These are phyloP conservation scores for Oidium heveae DNA, from an alignment of 2,329 filamentous ascomycete species.

Conservation along the genomic window DNA sequence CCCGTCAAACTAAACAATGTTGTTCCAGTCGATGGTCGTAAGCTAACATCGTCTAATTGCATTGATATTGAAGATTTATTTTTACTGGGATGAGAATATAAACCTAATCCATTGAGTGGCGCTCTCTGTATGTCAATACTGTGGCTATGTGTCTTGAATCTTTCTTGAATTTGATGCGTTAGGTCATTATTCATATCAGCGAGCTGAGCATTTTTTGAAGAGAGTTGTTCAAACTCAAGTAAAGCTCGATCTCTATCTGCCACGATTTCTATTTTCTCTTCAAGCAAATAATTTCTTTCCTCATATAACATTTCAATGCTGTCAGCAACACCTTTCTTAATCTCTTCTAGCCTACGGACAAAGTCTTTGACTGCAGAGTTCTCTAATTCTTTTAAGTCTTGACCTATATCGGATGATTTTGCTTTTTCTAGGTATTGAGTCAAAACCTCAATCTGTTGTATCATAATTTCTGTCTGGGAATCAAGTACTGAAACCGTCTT, in stretches of 20 bases:
- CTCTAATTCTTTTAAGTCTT: conserved; percentile 64
- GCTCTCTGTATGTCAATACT: conserved; percentile 19
- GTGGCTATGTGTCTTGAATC: conserved; percentile 58
- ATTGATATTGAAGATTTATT: conserved; percentile 18
- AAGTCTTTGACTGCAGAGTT: conserved; percentile 80
- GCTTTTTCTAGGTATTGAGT: conserved; percentile 70
- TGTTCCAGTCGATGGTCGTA: conserved; percentile 20
- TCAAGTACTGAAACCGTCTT: conserved; percentile 89
- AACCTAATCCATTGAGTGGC: conserved; percentile 32
- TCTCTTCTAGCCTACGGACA: conserved; percentile 43
- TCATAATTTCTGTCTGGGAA: conserved; percentile 84
- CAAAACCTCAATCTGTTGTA: conserved; percentile 71
- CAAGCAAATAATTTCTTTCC: conserved; percentile 57
- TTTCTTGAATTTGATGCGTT: conserved; percentile 77
- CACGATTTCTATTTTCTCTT: conserved; percentile 61
- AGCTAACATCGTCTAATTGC: conserved; percentile 11
- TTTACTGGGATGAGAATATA: conserved; percentile 28
- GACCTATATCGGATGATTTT: conserved; percentile 55
- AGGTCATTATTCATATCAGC: conserved; percentile 89
- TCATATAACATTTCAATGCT: conserved; percentile 33
- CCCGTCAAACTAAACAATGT: conserved; percentile 9
- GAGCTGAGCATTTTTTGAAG: conserved; percentile 80
- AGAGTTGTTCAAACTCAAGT: conserved; percentile 85
- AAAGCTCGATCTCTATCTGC: conserved; percentile 80
- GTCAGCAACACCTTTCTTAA: conserved; percentile 32